A percentile compares a stretch with the other conserved stretches of the same genome.
These are phyloP conservation scores for Salvia miltiorrhiza DNA, from an alignment of 257 asterid genomes.

Conservation along the genomic window DNA sequence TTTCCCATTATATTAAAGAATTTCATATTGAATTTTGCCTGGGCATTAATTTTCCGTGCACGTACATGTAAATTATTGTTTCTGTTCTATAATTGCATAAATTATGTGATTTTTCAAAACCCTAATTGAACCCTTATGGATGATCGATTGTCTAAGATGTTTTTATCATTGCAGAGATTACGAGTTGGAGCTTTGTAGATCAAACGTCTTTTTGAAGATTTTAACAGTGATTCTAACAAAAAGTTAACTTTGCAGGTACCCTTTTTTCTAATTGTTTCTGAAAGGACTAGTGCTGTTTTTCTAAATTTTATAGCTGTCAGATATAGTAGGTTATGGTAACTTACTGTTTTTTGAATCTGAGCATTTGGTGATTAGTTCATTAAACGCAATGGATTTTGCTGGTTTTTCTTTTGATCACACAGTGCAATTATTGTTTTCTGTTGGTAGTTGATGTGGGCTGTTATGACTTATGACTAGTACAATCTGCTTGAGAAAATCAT, in stretches of 20 bases:
- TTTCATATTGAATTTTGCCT: conserved; percentile 13
- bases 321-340: conserved; percentile 28
- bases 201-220: conserved; percentile 42
- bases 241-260: conserved; percentile 32
- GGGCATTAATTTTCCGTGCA: conserved; percentile 15
- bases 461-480: not conserved
- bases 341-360: conserved; percentile 31
- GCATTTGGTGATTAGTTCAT: conserved; percentile 21
- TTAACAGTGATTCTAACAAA: conserved; percentile 21
- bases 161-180: conserved; percentile 41
- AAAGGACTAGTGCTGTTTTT: conserved; percentile 21
- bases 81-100: not conserved
- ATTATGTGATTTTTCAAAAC: conserved; percentile 41
- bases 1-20: not conserved
- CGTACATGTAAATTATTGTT: conserved; percentile 14
- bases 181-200: conserved; percentile 49
- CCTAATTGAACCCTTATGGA: conserved; percentile 63
- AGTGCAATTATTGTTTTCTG: conserved; percentile 12
- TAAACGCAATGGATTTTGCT: conserved; percentile 3
- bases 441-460: conserved; percentile 14
- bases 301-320: conserved; percentile 15
- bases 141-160: conserved; percentile 34
- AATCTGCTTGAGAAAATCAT: conserved; percentile 2
- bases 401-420: conserved; percentile 22
- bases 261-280: conserved; percentile 14